These are phyloP conservation scores for Arthrobotrys megalospora DNA, from an alignment of 2,329 filamentous ascomycete species.

Conservation along the genomic window DNA sequence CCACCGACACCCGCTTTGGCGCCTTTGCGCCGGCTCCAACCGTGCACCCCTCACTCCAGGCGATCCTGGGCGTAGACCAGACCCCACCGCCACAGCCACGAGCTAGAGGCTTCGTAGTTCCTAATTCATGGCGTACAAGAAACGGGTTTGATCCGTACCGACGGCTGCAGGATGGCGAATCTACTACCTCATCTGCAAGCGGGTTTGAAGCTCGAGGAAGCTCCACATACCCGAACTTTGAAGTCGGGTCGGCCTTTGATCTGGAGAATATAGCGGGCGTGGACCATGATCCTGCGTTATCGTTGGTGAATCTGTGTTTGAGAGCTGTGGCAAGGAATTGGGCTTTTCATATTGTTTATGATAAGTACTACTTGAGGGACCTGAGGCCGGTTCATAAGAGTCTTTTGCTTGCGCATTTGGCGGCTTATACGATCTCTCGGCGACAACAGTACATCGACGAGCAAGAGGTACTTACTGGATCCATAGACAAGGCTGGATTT, in stretches of 20 bases:
- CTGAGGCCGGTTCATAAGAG: constrained; percentile 62
- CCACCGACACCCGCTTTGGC: constrained; percentile 1
- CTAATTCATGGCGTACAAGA: constrained; percentile 51
- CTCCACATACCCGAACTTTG: constrained; percentile 47
- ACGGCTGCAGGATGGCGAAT: constrained; percentile 47
- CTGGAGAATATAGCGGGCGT: constrained; percentile 11
- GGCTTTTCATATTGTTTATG: constrained; percentile 62
- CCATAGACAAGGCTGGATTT: constrained; percentile 39
- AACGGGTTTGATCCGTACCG: constrained; percentile 52
- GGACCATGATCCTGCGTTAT: constrained; percentile 10
- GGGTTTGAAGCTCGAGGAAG: constrained; percentile 52
- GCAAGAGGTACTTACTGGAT: constrained; percentile 31
- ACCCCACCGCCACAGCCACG: constrained; percentile 60
- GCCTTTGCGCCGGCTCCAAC: constrained; percentile 61
- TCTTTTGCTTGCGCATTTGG: constrained; percentile 62
- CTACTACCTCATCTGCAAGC: constrained; percentile 56
- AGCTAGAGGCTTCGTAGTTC: constrained; percentile 48
- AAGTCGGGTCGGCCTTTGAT: constrained; percentile 53
- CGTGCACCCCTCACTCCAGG: constrained; percentile 63
- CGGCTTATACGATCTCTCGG: constrained; percentile 42
- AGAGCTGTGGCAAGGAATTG: constrained; percentile 62
- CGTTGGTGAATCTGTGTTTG: constrained; percentile 60
- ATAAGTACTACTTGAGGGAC: constrained; percentile 62
- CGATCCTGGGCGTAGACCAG: constrained; percentile 58
- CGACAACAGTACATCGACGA: constrained; percentile 43